Percentiles rank a stretch among this genome's conserved stretches.
These are phyloP conservation scores for Phanerodontia chrysosporium DNA, from an alignment of 768 basidiomycete genomes.

Conservation along the genomic window DNA sequence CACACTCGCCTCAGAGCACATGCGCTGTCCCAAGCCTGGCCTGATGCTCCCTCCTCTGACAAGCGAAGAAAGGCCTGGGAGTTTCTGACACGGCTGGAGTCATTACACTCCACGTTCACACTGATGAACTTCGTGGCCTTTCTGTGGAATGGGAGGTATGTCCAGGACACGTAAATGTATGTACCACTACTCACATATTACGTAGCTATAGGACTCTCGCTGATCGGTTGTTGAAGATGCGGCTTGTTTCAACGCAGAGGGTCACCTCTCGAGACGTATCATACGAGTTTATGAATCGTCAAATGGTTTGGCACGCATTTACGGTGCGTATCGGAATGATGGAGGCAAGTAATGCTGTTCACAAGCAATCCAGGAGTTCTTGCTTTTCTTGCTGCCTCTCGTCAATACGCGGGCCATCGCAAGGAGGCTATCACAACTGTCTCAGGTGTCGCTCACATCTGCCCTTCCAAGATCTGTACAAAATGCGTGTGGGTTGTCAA, in stretches of 20 bases:
- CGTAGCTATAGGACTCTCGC: conserved; percentile 82
- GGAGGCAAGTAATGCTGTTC: background rate
- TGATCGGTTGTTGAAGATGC: conserved; percentile 74
- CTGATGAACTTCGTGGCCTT: conserved; percentile 81
- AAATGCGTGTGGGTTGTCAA: conserved; percentile 15
- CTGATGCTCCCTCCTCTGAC: conserved; percentile 82
- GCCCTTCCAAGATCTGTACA: conserved; percentile 32
- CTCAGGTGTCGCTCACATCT: conserved; percentile 20
- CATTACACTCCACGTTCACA: conserved; percentile 54
- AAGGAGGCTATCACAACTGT: conserved; percentile 43
- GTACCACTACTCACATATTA: background rate
- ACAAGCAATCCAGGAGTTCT: conserved; percentile 68
- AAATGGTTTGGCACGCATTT: conserved; percentile 99
- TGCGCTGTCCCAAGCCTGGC: conserved; percentile 85
- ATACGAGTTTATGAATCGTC: conserved; percentile 99
- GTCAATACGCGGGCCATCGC: conserved; percentile 66
- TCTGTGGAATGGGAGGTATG: conserved; percentile 82
- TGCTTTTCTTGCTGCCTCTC: conserved; percentile 87
- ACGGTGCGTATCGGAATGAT: conserved; percentile 76
- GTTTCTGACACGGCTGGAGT: conserved; percentile 60
- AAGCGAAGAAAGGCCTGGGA: conserved; percentile 72
- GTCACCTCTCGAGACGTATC: conserved; percentile 81
- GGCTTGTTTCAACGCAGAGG: conserved; percentile 65
- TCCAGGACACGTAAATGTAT: background rate
- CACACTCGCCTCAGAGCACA: conserved; percentile 68